Percentiles rank a stretch among this genome's conserved stretches.
These are phyloP conservation scores for Buxus sempervirens DNA, from an alignment of 164 flowering plant genomes.

Conservation along the genomic window DNA sequence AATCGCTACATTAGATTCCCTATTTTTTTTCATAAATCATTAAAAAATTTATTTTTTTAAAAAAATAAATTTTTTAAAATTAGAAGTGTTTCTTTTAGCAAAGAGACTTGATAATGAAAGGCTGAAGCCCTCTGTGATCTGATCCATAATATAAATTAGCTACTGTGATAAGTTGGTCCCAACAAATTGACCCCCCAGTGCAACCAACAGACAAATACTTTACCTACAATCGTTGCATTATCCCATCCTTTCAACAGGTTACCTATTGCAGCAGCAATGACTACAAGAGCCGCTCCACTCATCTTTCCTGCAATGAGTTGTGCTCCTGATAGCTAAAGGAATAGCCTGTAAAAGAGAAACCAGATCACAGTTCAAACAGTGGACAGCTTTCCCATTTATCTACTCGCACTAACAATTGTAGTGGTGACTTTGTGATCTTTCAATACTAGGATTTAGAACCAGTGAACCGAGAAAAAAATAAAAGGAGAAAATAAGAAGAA, in stretches of 20 bases:
- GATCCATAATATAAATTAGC: not conserved
- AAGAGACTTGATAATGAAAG: not conserved
- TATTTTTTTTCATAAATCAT: no score
- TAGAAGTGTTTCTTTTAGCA: not conserved
- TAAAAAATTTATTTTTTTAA: no score
- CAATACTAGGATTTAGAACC: not conserved
- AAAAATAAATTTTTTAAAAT: no score
- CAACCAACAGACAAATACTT: not conserved
- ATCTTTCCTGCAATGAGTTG: slow-evolving; percentile 26
- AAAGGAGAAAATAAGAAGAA: not conserved
- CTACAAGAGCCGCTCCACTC: slow-evolving; percentile 82
- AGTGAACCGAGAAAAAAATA: not conserved
- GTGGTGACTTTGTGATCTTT: no score
- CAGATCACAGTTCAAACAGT: not conserved
- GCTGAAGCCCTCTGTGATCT: not conserved
- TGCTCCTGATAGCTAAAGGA: not conserved
- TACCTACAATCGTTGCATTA: slow-evolving; percentile 95
- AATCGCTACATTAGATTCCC: no score
- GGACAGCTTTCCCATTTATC: not conserved
- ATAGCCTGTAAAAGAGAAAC: slow-evolving; percentile 11
- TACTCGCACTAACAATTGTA: no score
- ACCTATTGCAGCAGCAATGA: slow-evolving; percentile 84
- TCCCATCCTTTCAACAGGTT: slow-evolving; percentile 98
- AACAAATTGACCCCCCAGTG: not conserved
- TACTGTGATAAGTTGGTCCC: not conserved